Base-by-base conservation (phyloP, 805 yeast species). In the Hanseniaspora jakobsenii region DNA sequence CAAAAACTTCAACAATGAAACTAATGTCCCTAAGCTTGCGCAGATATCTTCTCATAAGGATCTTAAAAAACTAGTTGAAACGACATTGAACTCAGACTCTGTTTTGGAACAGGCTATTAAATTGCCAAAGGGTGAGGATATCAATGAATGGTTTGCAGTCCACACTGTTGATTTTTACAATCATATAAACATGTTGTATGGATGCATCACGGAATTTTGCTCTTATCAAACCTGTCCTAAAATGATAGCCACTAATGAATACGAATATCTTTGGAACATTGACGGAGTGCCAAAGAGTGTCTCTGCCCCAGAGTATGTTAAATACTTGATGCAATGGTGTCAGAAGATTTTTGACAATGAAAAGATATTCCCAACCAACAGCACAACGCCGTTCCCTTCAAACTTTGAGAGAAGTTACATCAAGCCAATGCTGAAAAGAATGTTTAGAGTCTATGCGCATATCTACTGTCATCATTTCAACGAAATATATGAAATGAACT, bases 391-490 rank as follows among this genome's bases (percentile, higher is more conserved):
- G 2, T 91, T 91, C 62, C 91, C 95, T 6, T 77, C 77, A 41
- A 84, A 80, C 52, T 87, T 93, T 55, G 77, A 77, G 18, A 71
- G 77, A 6, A 55, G 49, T 38, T 70, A 84, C 49, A 82, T 85
- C 35, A 81, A 78, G 55, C 87, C 94, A 16, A 84, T 91, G 37
- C 75, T 91, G 69, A 85, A 89, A 63, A 73, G 98, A 52, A 67
- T 91, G 40, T 91, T 87, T 63, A 72, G 98, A 59, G 86, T 91
- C 3, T 91, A 91, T 57, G 97, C 98, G 1, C 99, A 91, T 63
- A 83, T 91, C 35, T 91, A 91, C 62, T 91, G 98, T 58, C 97
- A 91, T 58, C 99, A 91, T 61, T 89, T 91, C 62, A 95, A 86
- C 58, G 95, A 89, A 62, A 82, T 91, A 47, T 75, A 86, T 32